phyloP scores from a whole-genome alignment of 345 rosid species.

The Ailanthus altissimus region DNA sequence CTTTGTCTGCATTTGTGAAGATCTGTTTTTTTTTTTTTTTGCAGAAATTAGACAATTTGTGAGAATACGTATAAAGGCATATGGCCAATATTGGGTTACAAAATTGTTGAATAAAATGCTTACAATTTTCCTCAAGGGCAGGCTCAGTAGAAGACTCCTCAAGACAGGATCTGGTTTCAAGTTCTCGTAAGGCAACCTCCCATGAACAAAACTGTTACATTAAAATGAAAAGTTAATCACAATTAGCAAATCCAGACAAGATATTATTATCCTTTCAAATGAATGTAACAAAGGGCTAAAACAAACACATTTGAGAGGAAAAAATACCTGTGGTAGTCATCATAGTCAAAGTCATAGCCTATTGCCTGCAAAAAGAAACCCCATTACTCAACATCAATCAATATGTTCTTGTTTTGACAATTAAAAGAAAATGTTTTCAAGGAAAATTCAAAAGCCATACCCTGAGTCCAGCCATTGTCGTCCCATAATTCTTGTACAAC shows the following conservation, averaged over 20 bases:
- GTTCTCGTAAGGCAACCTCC: slow-evolving; percentile 88
- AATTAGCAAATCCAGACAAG: background rate
- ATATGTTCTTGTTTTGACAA: background rate
- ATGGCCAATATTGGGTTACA: background rate
- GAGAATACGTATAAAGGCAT: background rate
- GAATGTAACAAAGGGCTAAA: background rate
- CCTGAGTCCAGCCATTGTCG: slow-evolving; percentile 99
- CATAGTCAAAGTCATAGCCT: slow-evolving; percentile 88
- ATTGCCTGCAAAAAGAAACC: slow-evolving; percentile 60
- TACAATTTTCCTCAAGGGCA: slow-evolving; percentile 86
- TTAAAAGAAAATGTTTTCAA: background rate
- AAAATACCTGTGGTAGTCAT: slow-evolving; percentile 79
- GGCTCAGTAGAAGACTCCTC: slow-evolving; percentile 66
- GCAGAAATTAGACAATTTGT: background rate
- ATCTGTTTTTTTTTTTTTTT: slow-evolving; percentile 42
- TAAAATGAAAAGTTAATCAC: slow-evolving; percentile 16
- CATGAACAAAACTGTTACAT: slow-evolving; percentile 67
- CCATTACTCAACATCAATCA: slow-evolving; percentile 1
- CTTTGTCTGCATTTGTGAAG: slow-evolving; percentile 86
- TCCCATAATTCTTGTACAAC: slow-evolving; percentile 89
- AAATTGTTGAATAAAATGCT: slow-evolving; percentile 26
- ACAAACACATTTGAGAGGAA: background rate
- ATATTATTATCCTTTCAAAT: too few species aligned
- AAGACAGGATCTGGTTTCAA: slow-evolving; percentile 82
- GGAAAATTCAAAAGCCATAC: slow-evolving; percentile 36